A percentile compares a stretch with the other conserved stretches of the same genome.
These are phyloP conservation scores for Nannochloris sp. DNA, from an alignment of 139 green algal genomes.

Conservation along the genomic window DNA sequence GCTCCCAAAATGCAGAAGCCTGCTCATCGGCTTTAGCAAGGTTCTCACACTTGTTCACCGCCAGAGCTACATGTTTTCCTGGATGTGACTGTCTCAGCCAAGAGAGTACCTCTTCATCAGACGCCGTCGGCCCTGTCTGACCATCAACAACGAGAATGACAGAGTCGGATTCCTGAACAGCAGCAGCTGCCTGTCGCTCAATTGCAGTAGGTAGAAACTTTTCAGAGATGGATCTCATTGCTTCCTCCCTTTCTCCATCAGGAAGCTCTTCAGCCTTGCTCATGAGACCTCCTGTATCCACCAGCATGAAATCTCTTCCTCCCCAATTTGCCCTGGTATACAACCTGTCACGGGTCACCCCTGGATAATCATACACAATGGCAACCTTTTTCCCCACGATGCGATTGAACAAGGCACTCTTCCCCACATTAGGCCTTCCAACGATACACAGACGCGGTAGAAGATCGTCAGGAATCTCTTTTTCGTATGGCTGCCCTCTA, in stretches of 20 bases:
- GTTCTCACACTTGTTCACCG: slow-evolving; percentile 98
- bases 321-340: slow-evolving; percentile 85
- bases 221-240: slow-evolving; percentile 51
- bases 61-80: slow-evolving; percentile 72
- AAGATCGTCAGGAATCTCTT: slow-evolving; percentile 2
- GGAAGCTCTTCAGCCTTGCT: slow-evolving; percentile 60
- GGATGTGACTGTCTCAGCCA: slow-evolving; percentile 81
- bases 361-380: slow-evolving; percentile 93
- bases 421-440: slow-evolving; percentile 93
- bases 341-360: slow-evolving; percentile 75
- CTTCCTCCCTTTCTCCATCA: slow-evolving; percentile 36
- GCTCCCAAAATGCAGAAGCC: slow-evolving; percentile 83
- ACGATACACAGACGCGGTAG: slow-evolving; percentile 69
- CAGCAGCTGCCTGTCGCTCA: slow-evolving; percentile 80
- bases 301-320: slow-evolving; percentile 82
- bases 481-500: slow-evolving; percentile 2
- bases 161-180: slow-evolving; percentile 74
- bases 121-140: slow-evolving; percentile 64
- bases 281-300: slow-evolving; percentile 94
- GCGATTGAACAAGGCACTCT: slow-evolving; percentile 94
- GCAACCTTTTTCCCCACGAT: slow-evolving; percentile 66
- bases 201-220: slow-evolving; percentile 68
- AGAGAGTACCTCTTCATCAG: slow-evolving; percentile 76
- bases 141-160: slow-evolving; percentile 88
- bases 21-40: slow-evolving; percentile 55